Evolutionary conservation across 1,139 yeast genomes (phyloP).

Genomic region (Arxiozyma slooffiae): DNA sequence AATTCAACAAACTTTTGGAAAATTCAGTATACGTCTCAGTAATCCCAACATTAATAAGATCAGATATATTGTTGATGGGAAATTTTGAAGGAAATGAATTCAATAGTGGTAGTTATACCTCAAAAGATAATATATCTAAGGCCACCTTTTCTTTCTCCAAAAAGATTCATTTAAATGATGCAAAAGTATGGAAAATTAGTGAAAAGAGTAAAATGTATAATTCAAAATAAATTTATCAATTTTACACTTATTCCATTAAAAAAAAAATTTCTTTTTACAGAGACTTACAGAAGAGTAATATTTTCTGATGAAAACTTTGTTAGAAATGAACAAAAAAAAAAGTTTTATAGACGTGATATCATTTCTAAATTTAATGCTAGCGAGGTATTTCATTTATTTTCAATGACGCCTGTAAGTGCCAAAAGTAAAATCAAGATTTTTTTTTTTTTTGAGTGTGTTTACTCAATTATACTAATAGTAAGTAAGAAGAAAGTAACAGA

Average conservation of each 20-base stretch:
- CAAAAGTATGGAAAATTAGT: constrained; percentile 4
- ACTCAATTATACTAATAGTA: constrained; percentile 23
- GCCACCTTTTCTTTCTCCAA: not conserved
- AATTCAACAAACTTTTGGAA: constrained; percentile 10
- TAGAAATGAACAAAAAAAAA: constrained; percentile 18
- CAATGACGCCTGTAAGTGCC: constrained; percentile 12
- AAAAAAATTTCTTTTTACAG: constrained; percentile 15
- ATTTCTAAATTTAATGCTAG: constrained; percentile 7
- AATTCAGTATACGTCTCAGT: not conserved
- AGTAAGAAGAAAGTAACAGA: constrained; percentile 9
- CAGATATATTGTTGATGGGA: not conserved
- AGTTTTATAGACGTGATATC: constrained; percentile 12
- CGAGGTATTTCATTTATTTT: constrained; percentile 15
- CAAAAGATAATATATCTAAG: not conserved
- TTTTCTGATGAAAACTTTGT: constrained; percentile 7
- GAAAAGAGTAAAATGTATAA: constrained; percentile 11
- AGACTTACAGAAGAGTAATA: constrained; percentile 6
- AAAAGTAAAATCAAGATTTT: constrained; percentile 14
- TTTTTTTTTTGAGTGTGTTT: constrained; percentile 16
- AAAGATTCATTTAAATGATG: not conserved
- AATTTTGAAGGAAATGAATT: not conserved
- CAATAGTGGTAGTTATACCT: not conserved
- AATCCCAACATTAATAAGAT: not conserved
- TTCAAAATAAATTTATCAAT: constrained; percentile 20
- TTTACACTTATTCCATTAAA: constrained; percentile 18